Base-by-base conservation (phyloP, 2,329 filamentous ascomycete species). In the Curvularia lunata region DNA sequence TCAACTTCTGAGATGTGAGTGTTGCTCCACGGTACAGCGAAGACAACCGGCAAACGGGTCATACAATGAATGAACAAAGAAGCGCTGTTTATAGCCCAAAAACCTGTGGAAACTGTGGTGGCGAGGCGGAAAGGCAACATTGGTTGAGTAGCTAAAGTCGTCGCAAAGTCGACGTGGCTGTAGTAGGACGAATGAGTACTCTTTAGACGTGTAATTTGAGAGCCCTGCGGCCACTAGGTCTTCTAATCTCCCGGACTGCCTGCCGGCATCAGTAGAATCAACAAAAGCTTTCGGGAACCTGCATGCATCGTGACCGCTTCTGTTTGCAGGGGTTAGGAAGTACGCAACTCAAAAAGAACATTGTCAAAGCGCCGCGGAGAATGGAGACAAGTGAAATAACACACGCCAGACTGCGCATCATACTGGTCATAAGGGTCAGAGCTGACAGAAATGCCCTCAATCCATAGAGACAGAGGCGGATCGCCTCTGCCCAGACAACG, bases 61-160 rank as follows among this genome's bases (percentile, higher is more conserved):
- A 61, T 52, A 52, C 51, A 40, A 45, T 37, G 37, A 54, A 54
- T 42, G 42, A 47, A 25, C 58, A 23, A 55, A 52, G 55, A 34
- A 45, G 38, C 47, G 54, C 51, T 38, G 61, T 65, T 66, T 68
- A 70, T 66, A 69, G 48, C 46, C 54, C 18, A 56, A 25, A 38
- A 58, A 52, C 50, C 45, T 45, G 21, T 23, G n/a, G n/a, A 40
- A 48, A 43, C 47, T 41, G 49, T 38, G 12, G 34, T 5, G 25
- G 28, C 30, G 42, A 32, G 21, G 19, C 19, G 52, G 21, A 42
- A 32, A 21, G 28, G 47, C 25, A 28, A 30, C 40, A 18, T 27
- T 40, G 32, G 30, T 21, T 38, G 27, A 27, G 18, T 55, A 32
- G 57, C 19, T 53, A 43, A 27, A 19, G 23, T 37, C 34, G n/a